These are phyloP conservation scores for Xylariaceae sp. DNA, from an alignment of 2,329 filamentous ascomycete genomes.

Conservation along the genomic window DNA sequence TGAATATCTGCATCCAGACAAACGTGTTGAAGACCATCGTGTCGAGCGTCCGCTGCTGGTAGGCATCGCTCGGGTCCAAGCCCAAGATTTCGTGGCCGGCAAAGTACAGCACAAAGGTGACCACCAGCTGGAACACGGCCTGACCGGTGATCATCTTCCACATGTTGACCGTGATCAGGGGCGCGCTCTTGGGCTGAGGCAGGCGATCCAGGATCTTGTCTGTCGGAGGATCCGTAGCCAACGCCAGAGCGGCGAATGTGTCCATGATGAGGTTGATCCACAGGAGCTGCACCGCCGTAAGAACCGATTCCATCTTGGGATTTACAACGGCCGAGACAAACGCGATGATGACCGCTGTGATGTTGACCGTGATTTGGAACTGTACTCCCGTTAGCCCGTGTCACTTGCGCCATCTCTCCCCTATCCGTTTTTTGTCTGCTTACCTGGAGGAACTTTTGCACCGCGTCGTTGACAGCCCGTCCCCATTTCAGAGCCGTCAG, in stretches of 20 bases:
- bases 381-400: too few relatives aligned
- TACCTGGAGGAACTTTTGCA: conserved; percentile 74
- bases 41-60: conserved; percentile 62
- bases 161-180: conserved; percentile 81
- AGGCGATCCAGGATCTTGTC: conserved; percentile 75
- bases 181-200: conserved; percentile 51
- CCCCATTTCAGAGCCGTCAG: conserved; percentile 81
- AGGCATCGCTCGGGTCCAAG: conserved; percentile 17
- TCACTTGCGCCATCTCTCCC: too few relatives aligned
- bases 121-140: conserved; percentile 78
- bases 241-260: conserved; percentile 80
- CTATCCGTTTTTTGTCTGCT: too few relatives aligned
- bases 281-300: conserved; percentile 84
- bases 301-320: conserved; percentile 62
- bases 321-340: conserved; percentile 82
- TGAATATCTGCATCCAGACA: conserved; percentile 99
- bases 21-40: conserved; percentile 97
- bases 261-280: conserved; percentile 99
- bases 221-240: conserved; percentile 83
- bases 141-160: conserved; percentile 99
- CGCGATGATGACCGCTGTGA: conserved; percentile 81
- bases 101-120: conserved; percentile 78
- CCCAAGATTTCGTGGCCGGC: conserved; percentile 52
- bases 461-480: conserved; percentile 68
- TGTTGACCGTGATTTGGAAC: conserved; percentile 81